Base-by-base conservation (phyloP, 2,329 filamentous ascomycete genomes). In the Dendrostoma leiphaemia region DNA sequence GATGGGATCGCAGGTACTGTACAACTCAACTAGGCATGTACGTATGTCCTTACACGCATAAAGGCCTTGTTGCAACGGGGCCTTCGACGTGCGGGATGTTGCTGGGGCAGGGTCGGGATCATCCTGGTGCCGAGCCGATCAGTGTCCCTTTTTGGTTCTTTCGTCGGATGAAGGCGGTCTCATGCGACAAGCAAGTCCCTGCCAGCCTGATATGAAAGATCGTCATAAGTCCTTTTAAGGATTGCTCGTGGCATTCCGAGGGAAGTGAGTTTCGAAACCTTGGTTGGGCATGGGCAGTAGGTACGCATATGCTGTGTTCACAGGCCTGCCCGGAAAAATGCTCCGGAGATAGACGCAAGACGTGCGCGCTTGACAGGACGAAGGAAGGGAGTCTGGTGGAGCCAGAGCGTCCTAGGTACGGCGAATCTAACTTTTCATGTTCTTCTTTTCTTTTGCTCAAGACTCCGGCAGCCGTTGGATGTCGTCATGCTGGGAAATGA, bases 61-160 rank as follows among this genome's bases (percentile, higher is more conserved):
- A n/a, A n/a, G n/a, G n/a, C n/a, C n/a, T n/a, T n/a, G n/a, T n/a
- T n/a, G n/a, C n/a, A n/a, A 34, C 19, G 41, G n/a, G n/a, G n/a
- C n/a, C n/a, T 54, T 57, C 48, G 51, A 57, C 51, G 51, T 51
- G 55, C 47, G 41, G 47, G 51, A 53, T 43, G 17, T 46, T 37
- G 44, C 26, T 49, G 17, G 34, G 7, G 12, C 12, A 13, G n/a
- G 51, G 45, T 48, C 48, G 51, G 51, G 55, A 55, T 55, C 37
- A 48, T 57, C 55, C 55, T 52, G 34, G 21, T 23, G 17, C 1
- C 13, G 1, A 48, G 35, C 37, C 24, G 37, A 55, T 55, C 48
- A 35, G 47, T 51, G n/a, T n/a, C n/a, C 53, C 56, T 43, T 50
- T 47, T 37, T 51, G 26, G 35, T 35, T 24, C 31, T 45, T 43